These are phyloP conservation scores for Escovopsis sp. DNA, from an alignment of 2,329 filamentous ascomycete genomes.

Conservation along the genomic window DNA sequence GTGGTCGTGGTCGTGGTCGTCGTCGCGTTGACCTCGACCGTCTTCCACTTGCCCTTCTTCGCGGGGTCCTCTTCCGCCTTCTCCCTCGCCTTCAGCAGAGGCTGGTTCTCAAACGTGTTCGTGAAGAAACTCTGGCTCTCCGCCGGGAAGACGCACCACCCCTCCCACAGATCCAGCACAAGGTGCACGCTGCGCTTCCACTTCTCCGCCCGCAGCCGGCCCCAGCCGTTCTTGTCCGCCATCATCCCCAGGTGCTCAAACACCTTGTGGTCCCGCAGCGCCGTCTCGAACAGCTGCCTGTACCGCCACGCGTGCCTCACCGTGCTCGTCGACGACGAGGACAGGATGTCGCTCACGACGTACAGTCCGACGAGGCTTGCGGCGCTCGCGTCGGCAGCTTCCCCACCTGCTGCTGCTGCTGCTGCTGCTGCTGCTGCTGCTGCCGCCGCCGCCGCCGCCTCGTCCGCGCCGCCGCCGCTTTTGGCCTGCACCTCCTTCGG, in stretches of 20 bases:
- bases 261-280: conserved; percentile 50
- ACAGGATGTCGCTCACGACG: conserved; percentile 62
- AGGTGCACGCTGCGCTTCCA: conserved; percentile 65
- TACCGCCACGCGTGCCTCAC: conserved; percentile 81
- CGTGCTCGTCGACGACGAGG: conserved; percentile 59
- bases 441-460: conserved; percentile 3
- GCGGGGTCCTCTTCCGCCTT: conserved; percentile 12
- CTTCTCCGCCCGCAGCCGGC: conserved; percentile 66
- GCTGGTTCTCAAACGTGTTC: conserved; percentile 56
- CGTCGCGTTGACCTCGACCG: conserved; percentile 25
- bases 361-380: conserved; percentile 73
- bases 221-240: conserved; percentile 61
- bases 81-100: conserved; percentile 23
- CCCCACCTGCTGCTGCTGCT: conserved; percentile 7
- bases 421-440: too few species aligned
- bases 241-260: conserved; percentile 66
- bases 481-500: conserved; percentile 16
- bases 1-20: too few species aligned
- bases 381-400: conserved; percentile 47
- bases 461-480: conserved; percentile 17
- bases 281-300: conserved; percentile 61
- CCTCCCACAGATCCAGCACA: conserved; percentile 57
- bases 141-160: conserved; percentile 59
- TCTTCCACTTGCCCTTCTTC: conserved; percentile 33
- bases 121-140: conserved; percentile 59